Conservation (phyloP, 257 asterid species). For the Catharanthus roseus region DNA sequence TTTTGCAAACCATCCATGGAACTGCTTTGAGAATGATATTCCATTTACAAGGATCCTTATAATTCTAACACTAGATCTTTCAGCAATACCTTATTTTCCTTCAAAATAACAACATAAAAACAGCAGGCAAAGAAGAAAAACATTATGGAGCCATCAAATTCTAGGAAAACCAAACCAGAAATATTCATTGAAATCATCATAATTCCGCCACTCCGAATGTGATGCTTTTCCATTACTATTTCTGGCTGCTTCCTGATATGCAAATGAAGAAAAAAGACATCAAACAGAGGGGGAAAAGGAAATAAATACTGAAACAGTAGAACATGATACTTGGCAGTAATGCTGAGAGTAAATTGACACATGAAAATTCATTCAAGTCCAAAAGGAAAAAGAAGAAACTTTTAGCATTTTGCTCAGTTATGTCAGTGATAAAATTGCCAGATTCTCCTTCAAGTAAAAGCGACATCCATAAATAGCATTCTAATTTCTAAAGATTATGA, state of each 20-base stretch:
- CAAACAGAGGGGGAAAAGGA: conserved; percentile 2
- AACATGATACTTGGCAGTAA: not conserved
- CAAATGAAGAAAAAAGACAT: conserved; percentile 6
- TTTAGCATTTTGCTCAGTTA: not conserved
- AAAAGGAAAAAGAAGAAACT: not conserved
- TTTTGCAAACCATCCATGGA: not conserved
- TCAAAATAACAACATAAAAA: not conserved
- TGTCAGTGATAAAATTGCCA: not conserved
- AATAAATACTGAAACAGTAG: not conserved
- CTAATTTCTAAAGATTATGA: not conserved
- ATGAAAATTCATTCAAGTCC: not conserved
- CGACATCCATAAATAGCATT: not conserved
- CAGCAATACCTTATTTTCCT: not conserved
- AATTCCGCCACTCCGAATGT: conserved; percentile 93
- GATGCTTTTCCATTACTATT: conserved; percentile 86
- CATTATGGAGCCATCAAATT: conserved; percentile 2
- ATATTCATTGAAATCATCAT: conserved; percentile 94
- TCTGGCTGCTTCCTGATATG: conserved; percentile 64
- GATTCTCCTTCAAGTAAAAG: not conserved
- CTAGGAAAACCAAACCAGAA: conserved; percentile 57
- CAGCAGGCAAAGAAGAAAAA: not conserved
- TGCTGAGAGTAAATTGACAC: not conserved
- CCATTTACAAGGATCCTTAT: not conserved
- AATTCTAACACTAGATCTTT: not conserved
- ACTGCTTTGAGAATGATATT: too few species aligned